A percentile compares a stretch with the other conserved stretches of the same genome.
Conservation (phyloP, 192 early-diverging fungal genomes). For the Coemansia sp. region DNA sequence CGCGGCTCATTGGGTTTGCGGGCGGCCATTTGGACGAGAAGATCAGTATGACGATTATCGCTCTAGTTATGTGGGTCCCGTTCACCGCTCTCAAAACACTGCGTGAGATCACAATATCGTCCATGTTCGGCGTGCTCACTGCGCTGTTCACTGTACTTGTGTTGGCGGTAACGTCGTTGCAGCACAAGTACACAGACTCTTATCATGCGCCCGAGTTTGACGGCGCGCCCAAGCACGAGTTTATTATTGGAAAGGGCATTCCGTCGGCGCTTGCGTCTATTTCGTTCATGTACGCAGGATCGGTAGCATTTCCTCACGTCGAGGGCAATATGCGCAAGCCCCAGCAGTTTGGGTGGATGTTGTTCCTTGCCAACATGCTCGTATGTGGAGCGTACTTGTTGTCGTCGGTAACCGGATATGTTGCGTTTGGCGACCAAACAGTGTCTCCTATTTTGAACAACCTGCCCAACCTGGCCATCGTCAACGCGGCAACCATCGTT, state of each 20-base stretch:
- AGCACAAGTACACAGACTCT: slow-evolving; percentile 43
- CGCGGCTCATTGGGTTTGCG: slow-evolving; percentile 55
- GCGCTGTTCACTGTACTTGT: slow-evolving; percentile 63
- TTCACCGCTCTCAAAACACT: slow-evolving; percentile 76
- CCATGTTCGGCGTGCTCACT: slow-evolving; percentile 69
- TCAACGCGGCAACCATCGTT: slow-evolving; percentile 66
- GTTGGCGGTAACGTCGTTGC: slow-evolving; percentile 34
- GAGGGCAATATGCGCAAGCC: slow-evolving; percentile 79
- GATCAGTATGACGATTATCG: slow-evolving; percentile 68
- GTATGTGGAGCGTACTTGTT: slow-evolving; percentile 70
- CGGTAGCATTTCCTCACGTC: slow-evolving; percentile 80
- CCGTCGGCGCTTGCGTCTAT: slow-evolving; percentile 77
- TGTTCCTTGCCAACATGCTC: slow-evolving; percentile 60
- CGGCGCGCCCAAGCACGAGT: slow-evolving; percentile 42
- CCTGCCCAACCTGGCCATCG: slow-evolving; percentile 62
- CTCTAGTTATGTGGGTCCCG: slow-evolving; percentile 67
- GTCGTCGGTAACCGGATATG: slow-evolving; percentile 71
- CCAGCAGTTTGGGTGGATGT: slow-evolving; percentile 64
- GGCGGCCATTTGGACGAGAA: slow-evolving; percentile 45
- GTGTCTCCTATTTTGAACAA: slow-evolving; percentile 70
- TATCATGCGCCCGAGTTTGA: slow-evolving; percentile 37
- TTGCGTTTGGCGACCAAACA: slow-evolving; percentile 66
- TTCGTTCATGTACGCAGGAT: slow-evolving; percentile 81
- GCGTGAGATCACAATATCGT: slow-evolving; percentile 76
- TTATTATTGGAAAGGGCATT: slow-evolving; percentile 66